Evolutionary conservation across 176 grass and related monocot species (phyloP), one percentile per base, ranked within the genome.

Genomic region (Hyparrhenia diplandra): DNA sequence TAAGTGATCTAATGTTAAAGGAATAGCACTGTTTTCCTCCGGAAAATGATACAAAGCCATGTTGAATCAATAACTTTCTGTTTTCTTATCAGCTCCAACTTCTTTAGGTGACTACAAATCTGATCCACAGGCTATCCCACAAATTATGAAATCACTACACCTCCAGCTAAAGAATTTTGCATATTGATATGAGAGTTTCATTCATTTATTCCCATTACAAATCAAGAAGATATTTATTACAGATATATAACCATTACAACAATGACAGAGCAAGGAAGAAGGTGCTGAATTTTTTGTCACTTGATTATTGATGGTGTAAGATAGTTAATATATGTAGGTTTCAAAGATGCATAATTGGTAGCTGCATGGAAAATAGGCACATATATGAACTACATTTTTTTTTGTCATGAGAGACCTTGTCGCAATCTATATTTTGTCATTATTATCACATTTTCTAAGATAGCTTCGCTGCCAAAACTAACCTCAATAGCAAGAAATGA

Each of bases 381-480:
- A 34, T 5, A 20, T 55, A 12, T 42, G 35, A 71, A 63, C n/a
- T 78, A 52, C 81, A 40, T 66, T 52, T 64, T 71, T 64, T 45
- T 45, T 45, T 78, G 59, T 3, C 25, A 45, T n/a, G n/a, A 71
- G 28, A 67, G 28, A 58, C 36, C 17, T 55, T 16, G 45, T 11
- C 43, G 64, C 25, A 74, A 67, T 32, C 10, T n/a, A n/a, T 37
- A 64, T 35, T 39, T 79, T 47, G 35, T 24, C 11, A 17, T 47
- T 67, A 60, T 80, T 67, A 79, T 75, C 60, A 72, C 32, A 29
- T 64, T 46, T 64, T 41, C 31, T 75, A 64, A 79, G n/a, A 66
- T 46, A 69, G 12, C 28, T 52, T 86, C 43, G 39, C 71, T 13
- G 37, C 10, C 14, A 70, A 57, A 34, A 39, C n/a, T 42, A 81